These are phyloP conservation scores for Metschnikowia amazonensis DNA, from an alignment of 805 yeast genomes.

Conservation along the genomic window DNA sequence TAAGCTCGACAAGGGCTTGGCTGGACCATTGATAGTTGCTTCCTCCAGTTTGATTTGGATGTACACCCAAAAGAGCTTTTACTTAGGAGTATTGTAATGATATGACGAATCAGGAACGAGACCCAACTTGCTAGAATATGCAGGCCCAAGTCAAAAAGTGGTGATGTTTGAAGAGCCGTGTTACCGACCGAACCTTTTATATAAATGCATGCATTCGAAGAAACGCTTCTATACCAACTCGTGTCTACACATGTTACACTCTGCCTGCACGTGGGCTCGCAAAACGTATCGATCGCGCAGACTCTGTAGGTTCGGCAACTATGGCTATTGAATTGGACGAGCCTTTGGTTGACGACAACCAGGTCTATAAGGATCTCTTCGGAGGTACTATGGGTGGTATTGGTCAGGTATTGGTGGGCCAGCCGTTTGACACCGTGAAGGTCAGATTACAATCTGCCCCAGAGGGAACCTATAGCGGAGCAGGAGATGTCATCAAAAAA, in stretches of 20 bases:
- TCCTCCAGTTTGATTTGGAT: conserved; percentile 76
- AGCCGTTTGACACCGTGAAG: conserved; percentile 93
- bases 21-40: conserved; percentile 81
- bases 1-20: conserved; percentile 79
- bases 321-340: conserved; percentile 46
- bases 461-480: conserved; percentile 67
- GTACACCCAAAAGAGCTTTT: conserved; percentile 64
- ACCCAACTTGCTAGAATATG: background rate
- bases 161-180: background rate
- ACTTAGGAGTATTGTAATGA: conserved; percentile 27
- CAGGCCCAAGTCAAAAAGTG: background rate
- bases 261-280: conserved; percentile 1
- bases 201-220: background rate
- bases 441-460: conserved; percentile 88
- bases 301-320: background rate
- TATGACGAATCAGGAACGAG: background rate
- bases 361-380: conserved; percentile 69
- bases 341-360: conserved; percentile 33
- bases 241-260: background rate
- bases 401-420: conserved; percentile 93
- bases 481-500: conserved; percentile 71
- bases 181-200: background rate
- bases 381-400: conserved; percentile 96
- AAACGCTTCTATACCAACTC: background rate
- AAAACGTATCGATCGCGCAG: conserved; percentile 5